Percentiles rank a stretch among this genome's conserved stretches.
Evolutionary conservation across 495 filamentous ascomycete species (phyloP).

Genomic region (Penicillium malachiteum): DNA sequence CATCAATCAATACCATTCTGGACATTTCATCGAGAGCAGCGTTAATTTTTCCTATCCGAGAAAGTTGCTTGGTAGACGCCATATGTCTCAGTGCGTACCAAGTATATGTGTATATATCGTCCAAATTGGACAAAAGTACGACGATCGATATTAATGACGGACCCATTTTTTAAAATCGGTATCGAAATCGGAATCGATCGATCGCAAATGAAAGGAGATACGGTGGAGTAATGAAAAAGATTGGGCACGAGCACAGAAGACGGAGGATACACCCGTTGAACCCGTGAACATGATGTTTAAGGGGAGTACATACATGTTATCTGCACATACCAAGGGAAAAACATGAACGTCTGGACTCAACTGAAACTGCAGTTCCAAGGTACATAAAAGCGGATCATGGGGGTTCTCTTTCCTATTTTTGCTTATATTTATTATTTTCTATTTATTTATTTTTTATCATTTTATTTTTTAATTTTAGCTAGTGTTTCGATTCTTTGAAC

Average conservation of each 20-base stretch:
- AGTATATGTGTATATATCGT: neutral
- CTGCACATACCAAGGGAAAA: too few species aligned
- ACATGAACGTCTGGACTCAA: neutral
- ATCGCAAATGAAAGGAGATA: constrained; percentile 16
- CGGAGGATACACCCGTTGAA: neutral
- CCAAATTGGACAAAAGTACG: constrained; percentile 7
- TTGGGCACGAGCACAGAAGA: neutral
- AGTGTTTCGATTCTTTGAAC: neutral
- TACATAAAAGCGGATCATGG: neutral
- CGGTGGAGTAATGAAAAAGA: constrained; percentile 1
- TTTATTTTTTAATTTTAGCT: neutral
- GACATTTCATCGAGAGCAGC: too few species aligned
- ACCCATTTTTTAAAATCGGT: constrained; percentile 6
- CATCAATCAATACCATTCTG: too few species aligned
- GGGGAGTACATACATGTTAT: too few species aligned
- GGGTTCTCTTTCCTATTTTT: neutral
- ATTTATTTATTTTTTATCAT: too few species aligned
- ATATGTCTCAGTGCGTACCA: neutral
- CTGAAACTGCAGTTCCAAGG: neutral
- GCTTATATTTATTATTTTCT: neutral
- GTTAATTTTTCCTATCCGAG: neutral
- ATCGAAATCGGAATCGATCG: constrained; percentile 26
- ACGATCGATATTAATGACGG: constrained; percentile 4
- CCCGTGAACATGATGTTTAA: neutral
- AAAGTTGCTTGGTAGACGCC: neutral